Base-by-base conservation (phyloP, 1,284 basidiomycete species). In the Apiotrichum sp. region DNA sequence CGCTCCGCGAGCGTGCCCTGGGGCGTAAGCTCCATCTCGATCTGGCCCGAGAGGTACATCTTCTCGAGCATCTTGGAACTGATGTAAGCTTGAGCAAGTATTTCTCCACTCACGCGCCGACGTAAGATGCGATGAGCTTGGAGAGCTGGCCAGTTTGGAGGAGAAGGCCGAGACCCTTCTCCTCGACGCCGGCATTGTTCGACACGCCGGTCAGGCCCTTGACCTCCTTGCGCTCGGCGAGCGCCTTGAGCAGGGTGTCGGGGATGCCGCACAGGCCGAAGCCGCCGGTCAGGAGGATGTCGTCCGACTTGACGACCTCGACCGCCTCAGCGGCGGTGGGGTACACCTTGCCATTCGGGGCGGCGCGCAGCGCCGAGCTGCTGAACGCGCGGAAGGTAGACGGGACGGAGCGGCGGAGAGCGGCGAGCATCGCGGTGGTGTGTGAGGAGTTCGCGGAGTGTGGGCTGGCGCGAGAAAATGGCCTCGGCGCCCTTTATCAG, bases 1-100 rank as follows among this genome's bases (percentile, higher is more conserved):
- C 93, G 85, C 71, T 96, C 95, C 14, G 88, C 87, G 36, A 98
- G 84, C 7, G 91, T 93, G 22, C 79, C 92, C 76, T 96, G 92
- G 1, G 92, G 92, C 36, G 88, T 88, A 38, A 96, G 84, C 70
- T 96, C 92, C 46, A 96, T 78, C 2, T 87, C 84, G 59, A 95
- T 86, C 62, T 88, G 78, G 54, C 92, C 92, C 14, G 82, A 80
- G 48, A 95, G 82, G 76, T 92, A 96, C 55, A 87, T 79, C 35
- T 71, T 66, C 60, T 80, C 76, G 32, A 80, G 75, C 56, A 74
- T 71, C 66, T 79, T 78, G 66, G 77, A 78, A 49, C 59, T 61
- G 55, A 4, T 11, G 55, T 60, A 36, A 60, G 58, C 16, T 5
- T 10, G 29, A 34, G 14, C 14, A 6, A 6, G 22, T n/a, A 38